Conservation (phyloP, 23 red algal genomes). For the Gracilaria caudata region DNA sequence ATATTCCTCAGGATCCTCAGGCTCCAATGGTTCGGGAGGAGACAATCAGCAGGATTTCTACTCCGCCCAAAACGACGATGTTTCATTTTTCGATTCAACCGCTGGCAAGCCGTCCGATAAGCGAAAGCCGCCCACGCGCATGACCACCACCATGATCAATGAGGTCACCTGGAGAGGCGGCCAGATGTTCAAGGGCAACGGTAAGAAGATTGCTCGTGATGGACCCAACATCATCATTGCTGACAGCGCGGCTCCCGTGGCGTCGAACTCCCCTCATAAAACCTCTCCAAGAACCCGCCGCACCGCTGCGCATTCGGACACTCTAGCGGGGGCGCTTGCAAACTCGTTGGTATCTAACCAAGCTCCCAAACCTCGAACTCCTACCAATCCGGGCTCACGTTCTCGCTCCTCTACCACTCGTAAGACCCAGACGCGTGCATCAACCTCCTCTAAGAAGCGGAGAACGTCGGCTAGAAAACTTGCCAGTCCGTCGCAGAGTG, state of each 20-base stretch:
- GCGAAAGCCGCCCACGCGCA: constrained; percentile 1
- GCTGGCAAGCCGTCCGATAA: neutral
- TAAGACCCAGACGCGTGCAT: constrained; percentile 25
- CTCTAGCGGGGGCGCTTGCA: constrained; percentile 28
- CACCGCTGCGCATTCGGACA: constrained; percentile 43
- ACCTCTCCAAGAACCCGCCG: neutral
- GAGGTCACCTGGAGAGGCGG: constrained; percentile 53
- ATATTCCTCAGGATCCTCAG: neutral
- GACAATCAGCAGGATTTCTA: neutral
- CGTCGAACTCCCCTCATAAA: neutral
- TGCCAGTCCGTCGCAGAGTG: constrained; percentile 41
- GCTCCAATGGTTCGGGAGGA: neutral
- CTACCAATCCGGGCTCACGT: neutral
- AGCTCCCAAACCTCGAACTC: neutral
- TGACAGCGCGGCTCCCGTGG: constrained; percentile 9
- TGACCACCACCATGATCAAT: constrained; percentile 44
- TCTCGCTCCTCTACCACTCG: neutral
- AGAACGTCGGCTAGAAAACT: constrained; percentile 35
- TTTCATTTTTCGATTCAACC: constrained; percentile 10
- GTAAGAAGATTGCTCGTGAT: constrained; percentile 66
- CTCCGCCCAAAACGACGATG: neutral
- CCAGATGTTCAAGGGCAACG: constrained; percentile 61
- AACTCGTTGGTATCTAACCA: constrained; percentile 16
- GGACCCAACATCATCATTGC: constrained; percentile 68
- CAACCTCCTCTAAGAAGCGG: constrained; percentile 35